phyloP scores from a whole-genome alignment of 768 basidiomycete genomes.

The Boletus rex-veris region DNA sequence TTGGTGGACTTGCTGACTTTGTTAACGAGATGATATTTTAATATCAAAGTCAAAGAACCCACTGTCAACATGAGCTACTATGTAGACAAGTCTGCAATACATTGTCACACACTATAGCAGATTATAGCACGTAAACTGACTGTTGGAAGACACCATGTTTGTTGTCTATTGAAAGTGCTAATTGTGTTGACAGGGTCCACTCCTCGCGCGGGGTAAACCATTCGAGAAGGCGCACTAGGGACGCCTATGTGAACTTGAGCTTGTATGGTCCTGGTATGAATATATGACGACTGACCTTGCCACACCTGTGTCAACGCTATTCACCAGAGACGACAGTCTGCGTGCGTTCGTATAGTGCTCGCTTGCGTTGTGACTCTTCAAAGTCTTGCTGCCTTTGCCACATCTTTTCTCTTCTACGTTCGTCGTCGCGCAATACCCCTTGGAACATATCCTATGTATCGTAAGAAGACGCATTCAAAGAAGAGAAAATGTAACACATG shows the following conservation, averaged over 20 bases:
- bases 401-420: conserved; percentile 70
- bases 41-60: not conserved
- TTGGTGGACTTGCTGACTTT: too few species aligned
- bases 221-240: not conserved
- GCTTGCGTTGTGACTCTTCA: conserved; percentile 57
- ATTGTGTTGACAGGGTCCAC: not conserved
- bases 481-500: conserved; percentile 26
- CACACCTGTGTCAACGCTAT: conserved; percentile 1
- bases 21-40: not conserved
- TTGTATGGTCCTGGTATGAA: too few species aligned
- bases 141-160: not conserved
- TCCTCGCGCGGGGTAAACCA: not conserved
- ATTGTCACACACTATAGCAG: conserved; percentile 14
- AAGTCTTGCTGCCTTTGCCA: conserved; percentile 60
- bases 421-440: conserved; percentile 88
- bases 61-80: conserved; percentile 10
- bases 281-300: conserved; percentile 5
- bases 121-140: not conserved
- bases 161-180: conserved; percentile 5
- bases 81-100: not conserved
- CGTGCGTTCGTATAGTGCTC: conserved; percentile 60
- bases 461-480: conserved; percentile 7
- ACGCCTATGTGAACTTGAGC: not conserved
- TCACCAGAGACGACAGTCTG: conserved; percentile 32
- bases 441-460: conserved; percentile 76